Conservation (phyloP, 352 stramenopile species). For the Pythium phragmiticola region DNA sequence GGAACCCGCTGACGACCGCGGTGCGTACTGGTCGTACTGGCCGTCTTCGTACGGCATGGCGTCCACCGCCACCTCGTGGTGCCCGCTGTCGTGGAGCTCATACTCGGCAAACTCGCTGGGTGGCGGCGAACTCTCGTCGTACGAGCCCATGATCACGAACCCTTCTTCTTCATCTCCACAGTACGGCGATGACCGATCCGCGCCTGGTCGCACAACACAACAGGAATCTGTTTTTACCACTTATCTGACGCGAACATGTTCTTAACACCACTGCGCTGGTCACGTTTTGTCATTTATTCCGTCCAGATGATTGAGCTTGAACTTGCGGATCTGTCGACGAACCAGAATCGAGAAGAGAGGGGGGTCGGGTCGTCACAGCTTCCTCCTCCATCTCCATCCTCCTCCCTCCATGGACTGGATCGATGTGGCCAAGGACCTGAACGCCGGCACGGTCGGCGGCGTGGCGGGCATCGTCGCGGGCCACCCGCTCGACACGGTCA, state of each 20-base stretch:
- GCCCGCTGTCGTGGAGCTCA: slow-evolving; percentile 13
- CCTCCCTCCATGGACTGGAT: slow-evolving; percentile 64
- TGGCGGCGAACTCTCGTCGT: slow-evolving; percentile 12
- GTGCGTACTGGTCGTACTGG: neutral
- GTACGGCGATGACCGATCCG: neutral
- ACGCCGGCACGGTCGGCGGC: slow-evolving; percentile 77
- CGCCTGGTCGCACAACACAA: too few relatives aligned
- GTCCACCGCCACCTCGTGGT: neutral
- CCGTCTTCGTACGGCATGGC: neutral
- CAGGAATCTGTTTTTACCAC: too few relatives aligned
- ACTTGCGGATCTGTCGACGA: slow-evolving; percentile 15
- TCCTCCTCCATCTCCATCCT: neutral
- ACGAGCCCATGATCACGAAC: slow-evolving; percentile 18
- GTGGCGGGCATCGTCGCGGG: slow-evolving; percentile 75
- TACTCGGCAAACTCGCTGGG: slow-evolving; percentile 18
- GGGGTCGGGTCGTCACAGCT: neutral
- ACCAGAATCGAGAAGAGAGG: neutral
- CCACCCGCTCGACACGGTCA: slow-evolving; percentile 86
- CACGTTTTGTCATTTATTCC: neutral
- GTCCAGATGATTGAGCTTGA: neutral
- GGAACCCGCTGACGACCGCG: neutral
- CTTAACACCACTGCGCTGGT: neutral
- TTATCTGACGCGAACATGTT: too few relatives aligned
- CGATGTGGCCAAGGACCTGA: slow-evolving; percentile 81
- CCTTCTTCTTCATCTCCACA: slow-evolving; percentile 9